These are phyloP conservation scores for Protomyces macrosporus DNA, from an alignment of 1,139 yeast genomes.

Conservation along the genomic window DNA sequence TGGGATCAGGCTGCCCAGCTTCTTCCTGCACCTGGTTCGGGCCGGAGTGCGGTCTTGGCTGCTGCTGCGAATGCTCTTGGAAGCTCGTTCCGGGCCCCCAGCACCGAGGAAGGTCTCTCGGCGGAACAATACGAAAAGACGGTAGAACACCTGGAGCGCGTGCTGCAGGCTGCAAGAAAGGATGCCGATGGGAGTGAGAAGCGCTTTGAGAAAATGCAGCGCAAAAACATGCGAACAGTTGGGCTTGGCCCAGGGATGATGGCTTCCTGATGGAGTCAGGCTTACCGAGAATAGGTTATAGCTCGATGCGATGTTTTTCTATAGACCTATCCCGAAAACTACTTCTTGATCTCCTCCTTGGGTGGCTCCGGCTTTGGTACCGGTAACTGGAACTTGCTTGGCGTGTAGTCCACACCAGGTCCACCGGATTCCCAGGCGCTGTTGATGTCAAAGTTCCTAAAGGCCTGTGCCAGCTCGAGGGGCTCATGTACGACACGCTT, in stretches of 20 bases:
- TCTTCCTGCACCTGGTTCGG: constrained; percentile 8
- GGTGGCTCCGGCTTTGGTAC: constrained; percentile 66
- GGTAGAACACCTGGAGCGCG: constrained; percentile 29
- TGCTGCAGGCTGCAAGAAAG: constrained; percentile 28
- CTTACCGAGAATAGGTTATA: neutral
- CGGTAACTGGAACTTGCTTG: constrained; percentile 75
- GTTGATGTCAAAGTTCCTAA: constrained; percentile 82
- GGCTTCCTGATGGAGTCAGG: neutral
- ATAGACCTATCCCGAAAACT: neutral
- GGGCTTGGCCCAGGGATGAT: neutral
- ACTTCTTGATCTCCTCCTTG: constrained; percentile 38
- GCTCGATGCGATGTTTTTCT: neutral
- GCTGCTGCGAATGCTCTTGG: constrained; percentile 22
- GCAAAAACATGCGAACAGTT: constrained; percentile 23
- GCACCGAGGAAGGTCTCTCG: neutral
- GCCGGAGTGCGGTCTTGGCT: constrained; percentile 5
- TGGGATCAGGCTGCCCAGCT: constrained; percentile 6
- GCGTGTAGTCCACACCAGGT: constrained; percentile 75
- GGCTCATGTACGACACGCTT: constrained; percentile 87
- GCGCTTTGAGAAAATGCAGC: constrained; percentile 28
- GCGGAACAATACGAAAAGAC: neutral
- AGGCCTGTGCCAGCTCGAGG: constrained; percentile 57
- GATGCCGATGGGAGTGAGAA: constrained; percentile 29
- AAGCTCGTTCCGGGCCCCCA: constrained; percentile 15
- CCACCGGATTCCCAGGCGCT: constrained; percentile 93